Evolutionary conservation across 2,329 filamentous ascomycete genomes (phyloP).

Genomic region (Aspergillus aculeatinus): DNA sequence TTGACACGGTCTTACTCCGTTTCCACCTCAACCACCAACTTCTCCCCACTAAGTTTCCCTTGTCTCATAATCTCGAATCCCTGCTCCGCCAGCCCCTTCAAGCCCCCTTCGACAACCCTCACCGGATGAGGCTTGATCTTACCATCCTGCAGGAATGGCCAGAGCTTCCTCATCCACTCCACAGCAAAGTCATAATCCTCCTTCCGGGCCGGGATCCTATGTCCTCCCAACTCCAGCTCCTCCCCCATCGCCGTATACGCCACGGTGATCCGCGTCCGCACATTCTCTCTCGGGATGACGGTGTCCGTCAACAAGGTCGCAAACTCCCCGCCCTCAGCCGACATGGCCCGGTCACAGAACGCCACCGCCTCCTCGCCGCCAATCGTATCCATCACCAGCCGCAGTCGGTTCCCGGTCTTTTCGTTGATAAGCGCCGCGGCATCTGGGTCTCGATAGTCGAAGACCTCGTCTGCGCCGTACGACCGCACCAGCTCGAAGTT

Average conservation of each 20-base stretch:
- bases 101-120: conserved; percentile 42
- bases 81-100: conserved; percentile 43
- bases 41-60: conserved; percentile 48
- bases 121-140: conserved; percentile 46
- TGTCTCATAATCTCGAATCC: conserved; percentile 46
- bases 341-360: conserved; percentile 34
- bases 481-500: conserved; percentile 34
- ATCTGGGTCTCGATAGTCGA: conserved; percentile 32
- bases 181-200: conserved; percentile 46
- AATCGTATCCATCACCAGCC: conserved; percentile 38
- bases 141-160: conserved; percentile 42
- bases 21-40: conserved; percentile 47
- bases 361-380: conserved; percentile 22
- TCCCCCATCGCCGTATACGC: conserved; percentile 36
- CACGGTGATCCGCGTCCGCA: conserved; percentile 28
- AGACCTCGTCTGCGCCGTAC: conserved; percentile 34
- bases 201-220: conserved; percentile 28
- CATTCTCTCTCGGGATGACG: conserved; percentile 29
- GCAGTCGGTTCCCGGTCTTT: conserved; percentile 31
- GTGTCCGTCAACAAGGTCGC: conserved; percentile 22
- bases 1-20: background rate
- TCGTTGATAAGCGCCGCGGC: conserved; percentile 28
- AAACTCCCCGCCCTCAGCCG: conserved; percentile 30
- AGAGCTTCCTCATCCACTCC: conserved; percentile 40
- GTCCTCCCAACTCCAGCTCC: conserved; percentile 26